These are phyloP conservation scores for Strobilomyces dryophilus DNA, from an alignment of 768 basidiomycete genomes.

Conservation along the genomic window DNA sequence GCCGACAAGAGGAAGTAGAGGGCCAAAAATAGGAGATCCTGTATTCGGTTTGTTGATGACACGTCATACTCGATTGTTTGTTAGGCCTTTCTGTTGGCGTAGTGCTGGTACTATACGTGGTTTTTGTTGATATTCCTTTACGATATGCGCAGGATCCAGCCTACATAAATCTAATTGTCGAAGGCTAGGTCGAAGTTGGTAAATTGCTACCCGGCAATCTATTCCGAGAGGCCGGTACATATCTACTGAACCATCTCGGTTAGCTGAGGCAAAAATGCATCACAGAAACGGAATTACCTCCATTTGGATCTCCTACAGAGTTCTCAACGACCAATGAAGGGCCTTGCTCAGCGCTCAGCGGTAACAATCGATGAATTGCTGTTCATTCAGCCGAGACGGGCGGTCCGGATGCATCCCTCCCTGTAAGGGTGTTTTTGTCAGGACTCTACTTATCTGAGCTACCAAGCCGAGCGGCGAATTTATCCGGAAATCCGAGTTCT, in stretches of 20 bases:
- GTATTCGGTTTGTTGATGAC: constrained; percentile 9
- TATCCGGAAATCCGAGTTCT: no score
- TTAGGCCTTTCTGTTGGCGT: constrained; percentile 1
- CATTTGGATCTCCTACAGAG: no score
- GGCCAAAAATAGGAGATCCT: neutral
- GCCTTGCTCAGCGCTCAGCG: no score
- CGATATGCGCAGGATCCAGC: constrained; percentile 15
- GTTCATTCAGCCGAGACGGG: no score
- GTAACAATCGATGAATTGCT: no score
- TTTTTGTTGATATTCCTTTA: constrained; percentile 28
- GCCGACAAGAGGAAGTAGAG: constrained; percentile 24
- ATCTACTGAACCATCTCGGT: neutral
- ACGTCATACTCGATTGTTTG: constrained; percentile 1
- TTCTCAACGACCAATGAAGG: no score
- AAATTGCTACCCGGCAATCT: neutral
- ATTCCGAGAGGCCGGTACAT: neutral
- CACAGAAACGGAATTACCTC: no score
- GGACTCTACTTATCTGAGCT: no score
- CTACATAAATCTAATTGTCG: neutral
- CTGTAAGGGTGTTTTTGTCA: no score
- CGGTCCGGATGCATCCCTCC: no score
- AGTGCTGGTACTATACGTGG: constrained; percentile 23
- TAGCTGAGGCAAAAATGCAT: no score
- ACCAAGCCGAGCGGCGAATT: no score
- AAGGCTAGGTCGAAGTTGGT: neutral